These are phyloP conservation scores for Alnus glutinosa DNA, from an alignment of 306 rosid species.

Conservation along the genomic window DNA sequence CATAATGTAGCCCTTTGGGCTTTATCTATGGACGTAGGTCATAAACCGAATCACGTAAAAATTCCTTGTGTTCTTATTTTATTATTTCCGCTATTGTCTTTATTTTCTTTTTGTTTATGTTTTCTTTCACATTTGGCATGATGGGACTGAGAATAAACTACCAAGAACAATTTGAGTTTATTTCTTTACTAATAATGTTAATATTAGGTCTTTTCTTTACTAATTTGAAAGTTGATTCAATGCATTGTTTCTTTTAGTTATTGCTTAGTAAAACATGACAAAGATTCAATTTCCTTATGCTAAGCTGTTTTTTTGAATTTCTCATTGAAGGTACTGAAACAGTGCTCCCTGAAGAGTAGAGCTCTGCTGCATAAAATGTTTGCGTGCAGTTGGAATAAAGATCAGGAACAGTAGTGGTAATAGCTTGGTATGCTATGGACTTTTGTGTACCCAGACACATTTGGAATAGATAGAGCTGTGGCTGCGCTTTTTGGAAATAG, in stretches of 20 bases:
- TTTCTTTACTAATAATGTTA: too few species aligned
- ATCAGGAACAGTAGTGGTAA: not conserved
- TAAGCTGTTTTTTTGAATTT: not conserved
- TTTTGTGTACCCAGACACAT: not conserved
- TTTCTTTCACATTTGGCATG: not conserved
- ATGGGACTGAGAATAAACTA: not conserved
- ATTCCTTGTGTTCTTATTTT: too few species aligned
- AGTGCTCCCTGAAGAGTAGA: not conserved
- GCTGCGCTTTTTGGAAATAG: not conserved
- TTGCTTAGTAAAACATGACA: not conserved
- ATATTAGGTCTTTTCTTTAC: too few species aligned
- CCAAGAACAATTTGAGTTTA: not conserved
- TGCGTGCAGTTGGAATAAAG: not conserved
- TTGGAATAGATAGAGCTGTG: not conserved
- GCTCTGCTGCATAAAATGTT: not conserved
- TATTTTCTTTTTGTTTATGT: too few species aligned
- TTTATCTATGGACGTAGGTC: not conserved
- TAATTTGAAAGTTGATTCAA: too few species aligned
- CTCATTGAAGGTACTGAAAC: not conserved
- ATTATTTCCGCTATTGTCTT: too few species aligned
- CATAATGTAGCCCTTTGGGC: too few species aligned
- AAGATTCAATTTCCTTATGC: not conserved
- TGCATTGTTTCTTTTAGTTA: not conserved
- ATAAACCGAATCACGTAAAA: too few species aligned
- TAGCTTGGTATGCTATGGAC: not conserved